Conservation (phyloP, 139 green algal species). For the Picochlorum costavermella region DNA sequence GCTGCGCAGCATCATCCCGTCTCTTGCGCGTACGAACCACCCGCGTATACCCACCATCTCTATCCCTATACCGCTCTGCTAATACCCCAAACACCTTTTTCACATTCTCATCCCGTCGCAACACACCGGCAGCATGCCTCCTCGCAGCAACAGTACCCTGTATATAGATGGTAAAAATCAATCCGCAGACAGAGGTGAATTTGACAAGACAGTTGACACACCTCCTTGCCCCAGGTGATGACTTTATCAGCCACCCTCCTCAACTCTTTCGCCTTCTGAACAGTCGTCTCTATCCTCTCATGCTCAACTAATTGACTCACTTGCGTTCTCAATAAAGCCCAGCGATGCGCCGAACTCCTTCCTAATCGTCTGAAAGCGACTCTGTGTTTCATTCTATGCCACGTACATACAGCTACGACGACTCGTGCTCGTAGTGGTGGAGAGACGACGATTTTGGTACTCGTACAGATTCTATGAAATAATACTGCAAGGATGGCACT, state of each 20-base stretch:
- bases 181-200: too few relatives aligned
- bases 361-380: conserved; percentile 36
- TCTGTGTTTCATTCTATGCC: conserved; percentile 37
- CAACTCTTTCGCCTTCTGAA: conserved; percentile 77
- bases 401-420: not conserved
- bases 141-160: conserved; percentile 54
- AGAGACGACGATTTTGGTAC: too few relatives aligned
- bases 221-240: conserved; percentile 77
- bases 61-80: conserved; percentile 71
- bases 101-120: conserved; percentile 61
- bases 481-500: too few relatives aligned
- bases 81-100: conserved; percentile 84
- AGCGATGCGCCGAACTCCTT: conserved; percentile 35
- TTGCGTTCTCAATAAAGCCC: conserved; percentile 75
- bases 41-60: conserved; percentile 83
- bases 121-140: conserved; percentile 44
- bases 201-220: conserved; percentile 15
- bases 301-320: conserved; percentile 88
- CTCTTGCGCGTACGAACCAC: conserved; percentile 60
- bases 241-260: conserved; percentile 67
- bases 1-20: conserved; percentile 62
- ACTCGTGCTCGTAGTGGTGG: too few relatives aligned
- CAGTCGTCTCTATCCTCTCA: conserved; percentile 87
- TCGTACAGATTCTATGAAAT: too few relatives aligned
- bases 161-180: not conserved